Base-by-base conservation (phyloP, 345 rosid genomes). In the Populus nigra region DNA sequence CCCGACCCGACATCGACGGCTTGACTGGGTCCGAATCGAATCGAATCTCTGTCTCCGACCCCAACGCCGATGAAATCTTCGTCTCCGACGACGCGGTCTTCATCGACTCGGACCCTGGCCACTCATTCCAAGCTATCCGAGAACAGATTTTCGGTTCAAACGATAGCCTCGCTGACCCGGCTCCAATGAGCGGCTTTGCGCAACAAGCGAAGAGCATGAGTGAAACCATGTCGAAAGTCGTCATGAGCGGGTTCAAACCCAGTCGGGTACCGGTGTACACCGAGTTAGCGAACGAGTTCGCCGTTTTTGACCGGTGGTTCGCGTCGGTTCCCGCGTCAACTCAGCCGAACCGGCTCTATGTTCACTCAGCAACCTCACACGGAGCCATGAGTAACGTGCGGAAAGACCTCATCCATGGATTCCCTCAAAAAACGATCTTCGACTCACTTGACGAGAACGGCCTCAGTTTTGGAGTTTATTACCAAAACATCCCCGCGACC, bases 321-420 rank as follows among this genome's bases (percentile, higher is more conserved):
- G 98, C 99, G 0, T 92, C 99, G 71, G 97, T 96, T 20, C 99
- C 99, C 5, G 88, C 98, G 39, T 96, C 99, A 22, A 96, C 99
- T 53, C 99, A 96, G 72, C 99, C 99, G 41, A 96, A 96, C 88
- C 93, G 99, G 65, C 90, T 96, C 86, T 96, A 91, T 75, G 95
- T 92, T 69, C 99, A 96, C 78, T 96, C 98, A 11, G 99, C 98
- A 73, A 96, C 99, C 68, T 96, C 99, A 9, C 98, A 94, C 79
- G 99, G 98, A 1, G 93, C 94, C 36, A 78, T 76, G 43, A 92
- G 98, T 85, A 96, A 96, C 82, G 98, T 92, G 0, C 87, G 88
- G 77, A 94, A 89, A 78, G 98, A 96, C 83, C 91, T 96, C 2
- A 68, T 96, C 72, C 87, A 84, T 71, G 99, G 99, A 1, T 96